Conservation (phyloP, 2,329 filamentous ascomycete species). For the Pseudogymnoascus sp. region DNA sequence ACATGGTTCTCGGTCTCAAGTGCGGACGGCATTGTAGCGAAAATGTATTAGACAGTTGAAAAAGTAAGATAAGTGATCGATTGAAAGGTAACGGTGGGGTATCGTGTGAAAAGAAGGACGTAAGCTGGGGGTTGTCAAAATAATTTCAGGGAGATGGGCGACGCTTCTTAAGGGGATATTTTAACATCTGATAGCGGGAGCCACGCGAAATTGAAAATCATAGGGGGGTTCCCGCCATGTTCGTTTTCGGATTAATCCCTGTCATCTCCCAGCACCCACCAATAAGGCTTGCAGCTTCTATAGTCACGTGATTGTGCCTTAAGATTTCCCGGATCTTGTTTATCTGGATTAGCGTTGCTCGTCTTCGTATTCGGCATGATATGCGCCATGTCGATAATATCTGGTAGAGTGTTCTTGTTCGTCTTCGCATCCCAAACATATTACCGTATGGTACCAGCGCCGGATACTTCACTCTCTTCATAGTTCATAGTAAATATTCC, state of each 20-base stretch:
- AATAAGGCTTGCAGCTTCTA: background rate
- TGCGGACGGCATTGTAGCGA: slow-evolving; percentile 13
- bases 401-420: background rate
- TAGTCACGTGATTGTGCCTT: background rate
- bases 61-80: background rate
- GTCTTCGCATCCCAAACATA: background rate
- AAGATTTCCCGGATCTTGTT: slow-evolving; percentile 3
- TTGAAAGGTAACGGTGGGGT: background rate
- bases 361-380: slow-evolving; percentile 8
- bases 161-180: slow-evolving; percentile 8
- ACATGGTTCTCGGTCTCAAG: slow-evolving; percentile 78
- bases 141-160: slow-evolving; percentile 1
- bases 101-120: slow-evolving; percentile 9
- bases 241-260: slow-evolving; percentile 9
- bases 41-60: background rate
- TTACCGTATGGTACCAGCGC: background rate
- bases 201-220: slow-evolving; percentile 10
- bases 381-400: background rate
- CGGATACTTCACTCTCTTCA: background rate
- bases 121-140: slow-evolving; percentile 7
- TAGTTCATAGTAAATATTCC: background rate
- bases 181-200: slow-evolving; percentile 11
- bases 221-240: background rate
- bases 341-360: background rate
- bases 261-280: background rate